Conservation (phyloP, 1,284 basidiomycete genomes). For the Ganoderma leucocontextum region DNA sequence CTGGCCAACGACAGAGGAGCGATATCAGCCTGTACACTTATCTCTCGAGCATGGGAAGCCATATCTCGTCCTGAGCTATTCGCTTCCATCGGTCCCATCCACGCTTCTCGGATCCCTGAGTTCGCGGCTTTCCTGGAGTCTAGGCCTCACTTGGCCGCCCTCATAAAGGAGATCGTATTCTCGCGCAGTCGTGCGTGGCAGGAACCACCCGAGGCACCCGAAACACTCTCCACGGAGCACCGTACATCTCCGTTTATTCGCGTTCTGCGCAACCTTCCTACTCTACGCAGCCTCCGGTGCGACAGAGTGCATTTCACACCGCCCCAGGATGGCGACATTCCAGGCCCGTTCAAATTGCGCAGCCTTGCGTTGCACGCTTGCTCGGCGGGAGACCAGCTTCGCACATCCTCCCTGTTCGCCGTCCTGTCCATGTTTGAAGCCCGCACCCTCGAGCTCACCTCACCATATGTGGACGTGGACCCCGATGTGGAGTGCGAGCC, state of each 20-base stretch:
- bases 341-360: not conserved
- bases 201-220: constrained; percentile 1
- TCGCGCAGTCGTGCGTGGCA: constrained; percentile 2
- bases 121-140: not conserved
- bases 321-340: not conserved
- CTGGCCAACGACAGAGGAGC: not conserved
- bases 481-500: not conserved
- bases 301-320: not conserved
- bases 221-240: not conserved
- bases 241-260: not conserved
- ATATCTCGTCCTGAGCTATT: constrained; percentile 1
- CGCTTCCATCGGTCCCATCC: constrained; percentile 6
- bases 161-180: not conserved
- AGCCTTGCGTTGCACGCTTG: not conserved
- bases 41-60: constrained; percentile 6
- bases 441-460: not conserved
- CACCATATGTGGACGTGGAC: not conserved
- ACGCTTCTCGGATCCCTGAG: not conserved
- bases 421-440: not conserved
- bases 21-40: constrained; percentile 5
- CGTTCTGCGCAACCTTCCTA: not conserved
- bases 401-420: not conserved
- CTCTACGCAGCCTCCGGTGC: not conserved
- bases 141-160: not conserved
- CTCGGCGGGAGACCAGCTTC: not conserved